Evolutionary conservation across 2,329 filamentous ascomycete species (phyloP).

Genomic region (Botrytis tulipae): DNA sequence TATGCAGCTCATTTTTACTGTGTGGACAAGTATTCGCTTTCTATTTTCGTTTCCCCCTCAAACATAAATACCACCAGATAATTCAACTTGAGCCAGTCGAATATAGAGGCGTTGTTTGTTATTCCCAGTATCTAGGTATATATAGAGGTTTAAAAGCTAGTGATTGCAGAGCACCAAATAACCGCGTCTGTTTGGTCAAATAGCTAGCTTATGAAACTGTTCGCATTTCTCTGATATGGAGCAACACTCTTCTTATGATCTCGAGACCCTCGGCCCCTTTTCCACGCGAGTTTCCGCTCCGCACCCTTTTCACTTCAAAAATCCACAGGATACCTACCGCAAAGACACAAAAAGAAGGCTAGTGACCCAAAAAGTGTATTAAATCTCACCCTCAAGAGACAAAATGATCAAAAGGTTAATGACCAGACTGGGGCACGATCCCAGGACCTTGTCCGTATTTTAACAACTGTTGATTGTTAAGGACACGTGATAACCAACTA

Average conservation of each 20-base stretch:
- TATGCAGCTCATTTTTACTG: neutral
- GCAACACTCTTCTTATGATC: neutral
- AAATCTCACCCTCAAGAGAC: neutral
- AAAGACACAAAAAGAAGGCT: neutral
- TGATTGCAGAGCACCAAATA: neutral
- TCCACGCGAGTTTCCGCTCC: neutral
- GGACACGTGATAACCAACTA: conserved; percentile 8
- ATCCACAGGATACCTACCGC: neutral
- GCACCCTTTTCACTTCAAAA: neutral
- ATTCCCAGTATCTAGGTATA: no score
- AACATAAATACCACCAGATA: neutral
- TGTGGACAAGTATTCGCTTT: neutral
- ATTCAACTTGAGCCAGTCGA: neutral
- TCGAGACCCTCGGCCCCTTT: neutral
- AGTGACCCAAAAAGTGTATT: neutral
- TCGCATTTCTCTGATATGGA: neutral
- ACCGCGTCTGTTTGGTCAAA: neutral
- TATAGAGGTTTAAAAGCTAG: neutral
- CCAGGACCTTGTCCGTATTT: conserved; percentile 10
- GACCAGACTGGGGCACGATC: conserved; percentile 8
- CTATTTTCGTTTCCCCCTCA: neutral
- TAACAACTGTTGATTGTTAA: neutral
- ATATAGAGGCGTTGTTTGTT: neutral
- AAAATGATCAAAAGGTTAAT: neutral
- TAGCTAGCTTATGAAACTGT: neutral